Evolutionary conservation across 345 rosid genomes (phyloP).

Genomic region (Eucalyptus grandis): DNA sequence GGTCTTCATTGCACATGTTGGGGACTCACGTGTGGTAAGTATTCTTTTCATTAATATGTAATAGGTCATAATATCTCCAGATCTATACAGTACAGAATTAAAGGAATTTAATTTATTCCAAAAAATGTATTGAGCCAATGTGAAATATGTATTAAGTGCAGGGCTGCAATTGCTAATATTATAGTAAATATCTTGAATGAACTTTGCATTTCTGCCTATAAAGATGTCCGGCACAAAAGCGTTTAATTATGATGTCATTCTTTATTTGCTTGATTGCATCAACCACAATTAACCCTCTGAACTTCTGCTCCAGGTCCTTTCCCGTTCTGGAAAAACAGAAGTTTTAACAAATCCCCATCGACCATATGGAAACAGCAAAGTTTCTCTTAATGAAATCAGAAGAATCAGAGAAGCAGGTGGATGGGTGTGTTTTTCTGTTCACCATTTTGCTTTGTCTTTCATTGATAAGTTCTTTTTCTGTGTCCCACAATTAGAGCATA

Average conservation of each 20-base stretch:
- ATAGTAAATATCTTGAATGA: not conserved
- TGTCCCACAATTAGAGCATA: not conserved
- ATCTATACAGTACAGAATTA: not conserved
- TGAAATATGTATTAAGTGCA: not conserved
- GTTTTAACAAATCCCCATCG: slow-evolving; percentile 72
- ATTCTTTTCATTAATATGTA: not conserved
- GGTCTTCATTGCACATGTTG: slow-evolving; percentile 69
- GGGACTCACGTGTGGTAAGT: slow-evolving; percentile 76
- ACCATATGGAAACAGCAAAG: slow-evolving; percentile 66
- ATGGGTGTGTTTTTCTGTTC: slow-evolving; percentile 78
- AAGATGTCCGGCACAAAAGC: not conserved
- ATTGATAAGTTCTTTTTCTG: not conserved
- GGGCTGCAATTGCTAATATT: not conserved
- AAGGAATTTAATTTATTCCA: not conserved
- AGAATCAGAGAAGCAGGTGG: slow-evolving; percentile 99
- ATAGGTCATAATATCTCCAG: not conserved
- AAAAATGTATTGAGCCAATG: not conserved
- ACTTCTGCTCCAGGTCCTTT: slow-evolving; percentile 44
- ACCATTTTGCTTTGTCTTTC: not conserved
- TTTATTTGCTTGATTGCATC: not conserved
- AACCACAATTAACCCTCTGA: not conserved
- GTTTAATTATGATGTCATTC: not conserved
- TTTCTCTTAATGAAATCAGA: slow-evolving; percentile 64
- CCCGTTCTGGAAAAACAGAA: slow-evolving; percentile 69
- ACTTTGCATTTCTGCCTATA: not conserved